Evolutionary conservation across 2,329 filamentous ascomycete species (phyloP).

Genomic region (Colletotrichum spaethianum): DNA sequence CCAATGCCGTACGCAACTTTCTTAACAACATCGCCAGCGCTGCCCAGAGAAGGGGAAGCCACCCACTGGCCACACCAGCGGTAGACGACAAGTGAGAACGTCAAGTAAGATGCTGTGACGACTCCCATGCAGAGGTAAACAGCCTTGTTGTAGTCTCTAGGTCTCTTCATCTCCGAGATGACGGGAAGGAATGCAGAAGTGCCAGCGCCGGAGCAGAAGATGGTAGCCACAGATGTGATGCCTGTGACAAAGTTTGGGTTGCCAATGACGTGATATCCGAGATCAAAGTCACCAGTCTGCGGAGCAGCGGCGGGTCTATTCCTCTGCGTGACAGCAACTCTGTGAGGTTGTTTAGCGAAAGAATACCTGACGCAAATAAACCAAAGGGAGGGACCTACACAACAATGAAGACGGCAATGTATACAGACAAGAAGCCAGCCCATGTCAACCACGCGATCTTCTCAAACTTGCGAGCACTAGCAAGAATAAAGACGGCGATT

Average conservation of each 20-base stretch:
- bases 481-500: constrained; percentile 61
- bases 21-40: constrained; percentile 71
- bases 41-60: constrained; percentile 72
- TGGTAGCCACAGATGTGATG: constrained; percentile 70
- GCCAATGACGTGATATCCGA: constrained; percentile 70
- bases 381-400: constrained; percentile 53
- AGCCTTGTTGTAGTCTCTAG: constrained; percentile 72
- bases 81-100: constrained; percentile 73
- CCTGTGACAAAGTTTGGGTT: constrained; percentile 71
- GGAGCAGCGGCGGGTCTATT: constrained; percentile 74
- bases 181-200: constrained; percentile 75
- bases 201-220: constrained; percentile 72
- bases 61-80: constrained; percentile 74
- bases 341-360: constrained; percentile 38
- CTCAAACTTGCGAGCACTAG: constrained; percentile 70
- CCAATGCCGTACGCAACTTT: constrained; percentile 74
- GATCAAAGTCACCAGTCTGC: constrained; percentile 69
- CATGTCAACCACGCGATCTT: constrained; percentile 75
- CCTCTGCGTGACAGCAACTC: constrained; percentile 68
- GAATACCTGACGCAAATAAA: neutral
- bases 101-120: constrained; percentile 70
- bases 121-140: constrained; percentile 72
- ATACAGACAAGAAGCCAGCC: constrained; percentile 72
- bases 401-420: constrained; percentile 70
- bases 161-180: constrained; percentile 75